Evolutionary conservation across 2,329 filamentous ascomycete species (phyloP).

Genomic region (Bipolaris cookei): DNA sequence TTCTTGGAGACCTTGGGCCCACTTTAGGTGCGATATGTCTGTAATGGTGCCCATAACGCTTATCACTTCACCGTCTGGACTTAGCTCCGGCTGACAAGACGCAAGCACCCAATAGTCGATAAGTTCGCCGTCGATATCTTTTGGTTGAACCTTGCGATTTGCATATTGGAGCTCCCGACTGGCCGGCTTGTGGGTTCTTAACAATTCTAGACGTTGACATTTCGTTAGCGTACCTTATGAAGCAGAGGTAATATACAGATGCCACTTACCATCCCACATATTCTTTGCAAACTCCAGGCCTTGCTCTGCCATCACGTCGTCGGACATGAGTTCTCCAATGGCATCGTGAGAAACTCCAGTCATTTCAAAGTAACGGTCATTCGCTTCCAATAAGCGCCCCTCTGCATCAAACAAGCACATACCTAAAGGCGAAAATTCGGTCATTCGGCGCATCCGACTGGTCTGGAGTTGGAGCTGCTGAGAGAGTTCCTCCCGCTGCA

Average conservation of each 20-base stretch:
- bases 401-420: slow-evolving; percentile 48
- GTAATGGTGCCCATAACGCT: slow-evolving; percentile 42
- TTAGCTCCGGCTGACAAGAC: slow-evolving; percentile 38
- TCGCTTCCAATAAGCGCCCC: slow-evolving; percentile 52
- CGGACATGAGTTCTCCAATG: slow-evolving; percentile 52
- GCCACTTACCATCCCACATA: slow-evolving; percentile 46
- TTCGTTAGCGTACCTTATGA: not conserved
- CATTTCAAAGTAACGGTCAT: slow-evolving; percentile 58
- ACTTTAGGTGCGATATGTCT: slow-evolving; percentile 46
- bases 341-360: slow-evolving; percentile 51
- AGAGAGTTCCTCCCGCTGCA: slow-evolving; percentile 38
- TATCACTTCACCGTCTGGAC: slow-evolving; percentile 31
- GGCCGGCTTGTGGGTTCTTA: slow-evolving; percentile 46
- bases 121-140: slow-evolving; percentile 46
- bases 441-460: slow-evolving; percentile 45
- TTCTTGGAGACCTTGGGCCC: slow-evolving; percentile 45
- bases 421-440: slow-evolving; percentile 42
- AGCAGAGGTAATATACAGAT: not conserved
- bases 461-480: slow-evolving; percentile 40
- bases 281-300: slow-evolving; percentile 42
- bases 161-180: slow-evolving; percentile 55
- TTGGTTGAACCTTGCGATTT: slow-evolving; percentile 38
- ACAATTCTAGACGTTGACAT: slow-evolving; percentile 26
- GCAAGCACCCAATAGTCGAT: slow-evolving; percentile 56
- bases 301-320: slow-evolving; percentile 49